phyloP scores from a whole-genome alignment of 2,329 filamentous ascomycete species.

The Talaromyces amestolkiae region DNA sequence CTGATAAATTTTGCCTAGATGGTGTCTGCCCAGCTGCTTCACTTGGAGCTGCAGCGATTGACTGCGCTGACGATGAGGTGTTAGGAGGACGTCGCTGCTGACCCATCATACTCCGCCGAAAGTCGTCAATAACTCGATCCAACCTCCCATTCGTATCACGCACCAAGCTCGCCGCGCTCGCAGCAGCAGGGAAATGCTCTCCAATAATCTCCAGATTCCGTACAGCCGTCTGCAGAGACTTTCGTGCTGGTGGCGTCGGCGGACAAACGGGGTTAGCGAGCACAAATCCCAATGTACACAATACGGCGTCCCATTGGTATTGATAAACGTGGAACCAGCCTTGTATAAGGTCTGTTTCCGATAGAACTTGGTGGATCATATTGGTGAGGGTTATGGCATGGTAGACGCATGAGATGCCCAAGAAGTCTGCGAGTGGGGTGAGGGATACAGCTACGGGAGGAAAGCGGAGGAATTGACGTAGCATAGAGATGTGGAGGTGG shows the following conservation, averaged over 20 bases:
- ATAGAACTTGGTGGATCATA: constrained; percentile 34
- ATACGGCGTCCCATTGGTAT: constrained; percentile 12
- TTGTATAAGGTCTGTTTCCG: constrained; percentile 5
- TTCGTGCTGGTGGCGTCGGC: neutral
- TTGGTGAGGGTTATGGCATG: constrained; percentile 34
- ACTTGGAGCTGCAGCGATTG: neutral
- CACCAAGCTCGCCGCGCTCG: neutral
- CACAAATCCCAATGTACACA: constrained; percentile 6
- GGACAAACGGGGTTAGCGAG: constrained; percentile 9
- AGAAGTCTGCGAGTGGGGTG: constrained; percentile 25
- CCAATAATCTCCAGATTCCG: constrained; percentile 2
- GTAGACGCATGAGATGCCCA: constrained; percentile 25
- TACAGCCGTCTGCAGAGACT: constrained; percentile 4
- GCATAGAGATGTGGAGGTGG: constrained; percentile 33
- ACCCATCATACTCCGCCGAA: neutral
- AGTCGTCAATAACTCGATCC: neutral
- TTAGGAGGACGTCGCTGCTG: neutral
- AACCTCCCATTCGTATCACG: neutral
- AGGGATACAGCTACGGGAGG: constrained; percentile 6
- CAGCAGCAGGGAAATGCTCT: constrained; percentile 16
- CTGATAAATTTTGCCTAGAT: neutral
- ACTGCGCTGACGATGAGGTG: neutral
- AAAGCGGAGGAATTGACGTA: constrained; percentile 39
- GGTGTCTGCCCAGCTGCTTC: neutral
- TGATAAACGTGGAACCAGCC: constrained; percentile 8